Conservation (phyloP, 345 rosid species). For the Sisymbrium irio region DNA sequence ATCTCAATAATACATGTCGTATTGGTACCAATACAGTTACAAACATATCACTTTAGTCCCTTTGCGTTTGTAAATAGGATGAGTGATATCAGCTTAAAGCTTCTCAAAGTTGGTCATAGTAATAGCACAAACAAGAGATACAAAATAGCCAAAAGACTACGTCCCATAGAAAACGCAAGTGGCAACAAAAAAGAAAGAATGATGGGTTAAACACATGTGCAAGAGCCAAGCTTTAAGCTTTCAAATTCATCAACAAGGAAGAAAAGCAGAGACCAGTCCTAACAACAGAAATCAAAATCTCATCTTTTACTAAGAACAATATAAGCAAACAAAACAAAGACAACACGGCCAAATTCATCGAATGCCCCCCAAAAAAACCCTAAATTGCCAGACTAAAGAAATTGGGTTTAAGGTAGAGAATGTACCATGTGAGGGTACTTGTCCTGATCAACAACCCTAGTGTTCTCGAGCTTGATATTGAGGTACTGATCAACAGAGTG, state of each 20-base stretch:
- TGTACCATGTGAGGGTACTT: constrained; percentile 98
- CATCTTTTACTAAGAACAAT: not conserved
- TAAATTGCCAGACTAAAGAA: not conserved
- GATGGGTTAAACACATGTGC: not conserved
- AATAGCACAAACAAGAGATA: not conserved
- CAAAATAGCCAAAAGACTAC: not conserved
- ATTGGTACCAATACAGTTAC: not conserved
- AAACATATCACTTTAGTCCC: not conserved
- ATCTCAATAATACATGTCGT: not conserved
- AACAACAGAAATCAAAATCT: constrained; percentile 5
- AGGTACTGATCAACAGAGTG: constrained; percentile 99
- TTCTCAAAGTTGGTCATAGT: not conserved
- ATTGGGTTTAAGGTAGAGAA: not conserved
- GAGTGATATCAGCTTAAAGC: not conserved
- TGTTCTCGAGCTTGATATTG: constrained; percentile 98
- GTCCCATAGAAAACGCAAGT: not conserved
- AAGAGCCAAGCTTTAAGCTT: not conserved
- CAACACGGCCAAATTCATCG: not conserved
- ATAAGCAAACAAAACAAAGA: not conserved
- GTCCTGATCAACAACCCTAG: constrained; percentile 99
- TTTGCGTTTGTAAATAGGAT: not conserved
- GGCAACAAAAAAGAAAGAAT: not conserved
- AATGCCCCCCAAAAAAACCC: not conserved
- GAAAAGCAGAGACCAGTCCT: not conserved
- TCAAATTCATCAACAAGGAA: not conserved